Base-by-base conservation (phyloP, 2,329 filamentous ascomycete species). In the Dothiorella sarmentorum region DNA sequence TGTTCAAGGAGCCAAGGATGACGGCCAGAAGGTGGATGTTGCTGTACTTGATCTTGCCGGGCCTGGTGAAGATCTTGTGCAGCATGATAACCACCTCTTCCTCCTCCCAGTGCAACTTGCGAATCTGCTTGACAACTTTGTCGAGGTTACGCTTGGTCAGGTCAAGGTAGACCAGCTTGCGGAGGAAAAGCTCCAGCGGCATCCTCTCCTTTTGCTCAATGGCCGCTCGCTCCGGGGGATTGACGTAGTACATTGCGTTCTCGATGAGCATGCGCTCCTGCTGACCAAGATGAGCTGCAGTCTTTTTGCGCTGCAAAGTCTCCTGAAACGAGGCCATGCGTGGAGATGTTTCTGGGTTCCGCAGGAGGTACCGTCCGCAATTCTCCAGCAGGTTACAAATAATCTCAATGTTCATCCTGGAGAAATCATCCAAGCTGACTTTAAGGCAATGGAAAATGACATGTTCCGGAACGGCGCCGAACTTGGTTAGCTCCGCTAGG, bases 381-480 rank as follows among this genome's bases (percentile, higher is more conserved):
- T 97, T 97, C 72, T 99, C 94, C 20, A 99, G 81, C 26, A 99
- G 80, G 68, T 95, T 96, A 68, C 92, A 95, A 63, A 99, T 93
- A 66, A 99, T 97, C 73, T 99, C 95, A 63, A 99, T 97, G 69
- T 99, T 99, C 89, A 97, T 97, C 61, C 93, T 85, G 2, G 94
- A 97, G 69, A 99, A 99, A 69, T 99, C 94, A 67, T 99, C 94
- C 26, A 99, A 78, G 65, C 93, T 95, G 71, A 99, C 93, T 73
- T 97, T 99, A 66, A 99, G 85, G 70, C 94, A 99, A 70, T 99
- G 94, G 70, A 99, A 99, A 56, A 99, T 95, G 63, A 99, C 93
- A 73, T 99, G 94, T 73, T 99, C 94, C 0, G 95, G 94, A 7
- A 99, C 94, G 29, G 97, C 91, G 29, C 94, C 93, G 69, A 99